Evolutionary conservation across 23 red algal genomes (phyloP), one percentile per base, ranked within the genome.

Genomic region (Gracilaria gracilis): DNA sequence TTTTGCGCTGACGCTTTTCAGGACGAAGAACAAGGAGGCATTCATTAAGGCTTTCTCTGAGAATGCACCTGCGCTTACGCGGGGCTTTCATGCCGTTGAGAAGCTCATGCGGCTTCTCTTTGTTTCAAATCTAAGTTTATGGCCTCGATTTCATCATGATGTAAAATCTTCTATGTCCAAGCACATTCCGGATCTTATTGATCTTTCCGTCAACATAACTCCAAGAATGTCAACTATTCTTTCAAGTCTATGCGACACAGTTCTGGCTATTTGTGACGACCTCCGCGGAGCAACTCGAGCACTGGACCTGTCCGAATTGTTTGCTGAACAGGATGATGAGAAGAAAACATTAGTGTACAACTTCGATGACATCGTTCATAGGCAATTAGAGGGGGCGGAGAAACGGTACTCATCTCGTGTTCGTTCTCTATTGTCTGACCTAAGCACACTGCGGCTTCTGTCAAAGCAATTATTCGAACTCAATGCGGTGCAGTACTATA

Each of bases 81-180:
- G 82, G 25, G 97, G 97, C 0, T 99, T 99, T 83, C 97, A 99
- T 79, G 47, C 50, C 37, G 94, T 84, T 21, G 97, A 96, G 44
- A 87, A 89, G 48, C 75, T 95, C 9, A 95, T 96, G 97, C 89
- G 94, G 38, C 65, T 70, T 24, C 83, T 96, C 24, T 92, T 75
- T 47, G 91, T 96, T 46, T 93, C 81, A 38, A 69, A 85, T 29
- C 65, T 99, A 20, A 84, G 69, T 66, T 90, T 96, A 9, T 96
- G 83, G 90, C 97, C 97, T 9, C 89, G 97, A 23, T 99, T 99
- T 81, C 94, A 93, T 34, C 36, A 79, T 35, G 73, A 73, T 28
- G 97, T 99, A 24, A 80, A 91, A 75, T 64, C 69, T 44, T 80
- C 54, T 7, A 75, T 99, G 61, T 61, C 40, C 12, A 49, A 42